Conservation (phyloP, 2,329 filamentous ascomycete genomes). For the Xylaria sp. region DNA sequence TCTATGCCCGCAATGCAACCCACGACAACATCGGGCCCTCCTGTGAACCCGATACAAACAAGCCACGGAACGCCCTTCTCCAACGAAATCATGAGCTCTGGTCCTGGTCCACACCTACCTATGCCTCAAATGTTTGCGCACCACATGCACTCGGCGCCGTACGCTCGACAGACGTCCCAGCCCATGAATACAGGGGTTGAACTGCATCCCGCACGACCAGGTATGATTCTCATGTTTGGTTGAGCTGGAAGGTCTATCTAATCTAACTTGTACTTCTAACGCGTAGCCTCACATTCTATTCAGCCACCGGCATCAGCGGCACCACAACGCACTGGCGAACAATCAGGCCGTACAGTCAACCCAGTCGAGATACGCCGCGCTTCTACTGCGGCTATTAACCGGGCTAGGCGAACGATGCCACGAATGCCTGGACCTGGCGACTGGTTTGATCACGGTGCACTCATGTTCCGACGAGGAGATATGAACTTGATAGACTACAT, state of each 20-base stretch:
- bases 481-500: slow-evolving; percentile 14
- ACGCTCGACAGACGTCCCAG: slow-evolving; percentile 10
- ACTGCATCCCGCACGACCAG: neutral
- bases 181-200: neutral
- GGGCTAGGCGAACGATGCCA: slow-evolving; percentile 10
- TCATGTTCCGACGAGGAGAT: slow-evolving; percentile 8
- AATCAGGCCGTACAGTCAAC: slow-evolving; percentile 5
- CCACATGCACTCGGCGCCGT: neutral
- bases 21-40: neutral
- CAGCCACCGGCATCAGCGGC: slow-evolving; percentile 8
- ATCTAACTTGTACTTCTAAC: slow-evolving; percentile 11
- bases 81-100: slow-evolving; percentile 7
- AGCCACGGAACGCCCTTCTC: slow-evolving; percentile 3
- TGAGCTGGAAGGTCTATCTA: neutral
- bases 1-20: slow-evolving; percentile 2
- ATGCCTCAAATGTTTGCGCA: slow-evolving; percentile 2
- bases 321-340: slow-evolving; percentile 8
- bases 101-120: slow-evolving; percentile 6
- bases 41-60: neutral
- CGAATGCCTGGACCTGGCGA: slow-evolving; percentile 9
- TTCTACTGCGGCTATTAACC: slow-evolving; percentile 4
- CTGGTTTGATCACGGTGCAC: slow-evolving; percentile 8
- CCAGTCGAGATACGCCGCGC: slow-evolving; percentile 17
- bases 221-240: slow-evolving; percentile 5
- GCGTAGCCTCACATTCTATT: slow-evolving; percentile 7